Conservation (phyloP, 108 stramenopile genomes). For the Chaetoceros tenuissimus region DNA sequence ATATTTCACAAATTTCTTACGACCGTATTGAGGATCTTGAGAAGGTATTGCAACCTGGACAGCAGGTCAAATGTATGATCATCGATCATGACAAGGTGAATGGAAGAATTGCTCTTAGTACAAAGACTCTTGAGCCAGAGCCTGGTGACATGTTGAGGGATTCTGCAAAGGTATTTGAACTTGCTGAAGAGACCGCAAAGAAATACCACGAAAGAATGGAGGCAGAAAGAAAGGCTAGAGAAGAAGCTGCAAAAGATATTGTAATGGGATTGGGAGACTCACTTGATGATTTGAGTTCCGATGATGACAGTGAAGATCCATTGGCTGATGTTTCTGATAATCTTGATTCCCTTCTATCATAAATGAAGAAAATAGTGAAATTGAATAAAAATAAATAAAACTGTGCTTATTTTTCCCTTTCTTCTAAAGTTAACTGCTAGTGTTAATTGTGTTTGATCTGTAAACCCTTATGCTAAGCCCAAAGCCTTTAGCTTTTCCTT, state of each 20-base stretch:
- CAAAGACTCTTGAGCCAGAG: constrained; percentile 95
- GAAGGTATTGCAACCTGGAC: constrained; percentile 81
- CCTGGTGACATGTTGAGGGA: constrained; percentile 96
- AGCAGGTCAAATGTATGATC: constrained; percentile 95
- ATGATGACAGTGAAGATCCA: constrained; percentile 29
- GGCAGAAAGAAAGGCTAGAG: constrained; percentile 84
- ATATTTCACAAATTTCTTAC: constrained; percentile 97
- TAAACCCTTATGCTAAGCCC: constrained; percentile 50
- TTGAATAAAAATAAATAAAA: background rate
- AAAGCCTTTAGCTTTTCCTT: constrained; percentile 71
- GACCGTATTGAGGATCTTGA: constrained; percentile 93
- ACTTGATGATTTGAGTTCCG: constrained; percentile 59
- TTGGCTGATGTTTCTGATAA: constrained; percentile 68
- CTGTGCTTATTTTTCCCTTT: no score
- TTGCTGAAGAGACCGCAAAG: constrained; percentile 83
- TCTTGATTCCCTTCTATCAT: constrained; percentile 75
- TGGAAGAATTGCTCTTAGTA: constrained; percentile 90
- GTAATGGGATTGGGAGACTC: constrained; percentile 89
- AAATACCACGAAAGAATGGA: constrained; percentile 89
- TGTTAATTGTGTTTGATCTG: background rate
- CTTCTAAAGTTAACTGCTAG: no score
- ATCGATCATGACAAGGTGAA: constrained; percentile 96
- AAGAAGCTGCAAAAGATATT: constrained; percentile 89
- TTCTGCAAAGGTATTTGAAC: constrained; percentile 73
- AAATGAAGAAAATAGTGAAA: constrained; percentile 3